These are phyloP conservation scores for Backusella tuberculispora DNA, from an alignment of 192 early-diverging fungal genomes.

Conservation along the genomic window DNA sequence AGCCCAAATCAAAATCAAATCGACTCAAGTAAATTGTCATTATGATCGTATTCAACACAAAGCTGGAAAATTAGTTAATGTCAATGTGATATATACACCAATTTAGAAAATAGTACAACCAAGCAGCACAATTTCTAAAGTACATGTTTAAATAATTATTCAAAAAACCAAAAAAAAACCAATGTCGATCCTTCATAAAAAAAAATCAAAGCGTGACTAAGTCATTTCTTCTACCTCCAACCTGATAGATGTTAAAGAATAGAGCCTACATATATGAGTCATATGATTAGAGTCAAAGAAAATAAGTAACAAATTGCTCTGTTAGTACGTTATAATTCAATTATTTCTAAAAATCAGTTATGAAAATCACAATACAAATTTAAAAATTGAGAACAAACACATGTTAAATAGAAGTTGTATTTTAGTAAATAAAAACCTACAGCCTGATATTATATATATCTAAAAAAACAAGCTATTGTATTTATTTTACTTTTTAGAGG, in stretches of 20 bases:
- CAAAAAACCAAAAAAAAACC: not conserved
- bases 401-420: too few species aligned
- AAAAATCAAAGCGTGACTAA: not conserved
- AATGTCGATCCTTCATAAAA: constrained; percentile 4
- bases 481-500: not conserved
- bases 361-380: too few species aligned
- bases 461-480: not conserved
- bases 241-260: not conserved
- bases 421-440: too few species aligned
- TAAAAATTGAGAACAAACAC: too few species aligned
- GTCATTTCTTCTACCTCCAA: not conserved
- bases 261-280: too few species aligned
- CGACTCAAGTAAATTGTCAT: not conserved
- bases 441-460: not conserved
- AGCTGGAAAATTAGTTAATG: not conserved
- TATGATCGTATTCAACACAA: not conserved
- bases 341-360: too few species aligned
- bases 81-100: not conserved
- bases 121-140: not conserved
- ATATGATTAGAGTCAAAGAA: too few species aligned
- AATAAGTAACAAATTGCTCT: too few species aligned
- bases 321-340: too few species aligned
- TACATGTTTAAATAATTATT: not conserved
- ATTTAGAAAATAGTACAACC: not conserved
- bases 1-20: not conserved